Conservation (phyloP, 2,329 filamentous ascomycete genomes). For the Beauveria pseudobassiana region DNA sequence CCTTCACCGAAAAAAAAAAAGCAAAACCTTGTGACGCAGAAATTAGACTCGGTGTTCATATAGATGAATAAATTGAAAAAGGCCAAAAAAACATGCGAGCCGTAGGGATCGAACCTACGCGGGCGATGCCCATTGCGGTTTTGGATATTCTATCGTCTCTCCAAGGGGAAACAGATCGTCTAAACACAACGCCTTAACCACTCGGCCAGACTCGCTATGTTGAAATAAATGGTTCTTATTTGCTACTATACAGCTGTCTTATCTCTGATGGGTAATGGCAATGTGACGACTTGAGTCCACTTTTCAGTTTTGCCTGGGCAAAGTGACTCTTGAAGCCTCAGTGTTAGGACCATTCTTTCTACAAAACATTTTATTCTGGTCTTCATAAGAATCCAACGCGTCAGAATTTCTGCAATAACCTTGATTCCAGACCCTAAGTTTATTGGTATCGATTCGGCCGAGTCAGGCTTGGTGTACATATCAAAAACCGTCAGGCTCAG, state of each 20-base stretch:
- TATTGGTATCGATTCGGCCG: too few species aligned
- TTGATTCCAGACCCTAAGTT: too few species aligned
- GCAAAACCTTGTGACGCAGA: too few species aligned
- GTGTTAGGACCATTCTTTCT: background rate
- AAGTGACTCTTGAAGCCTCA: background rate
- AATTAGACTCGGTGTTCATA: too few species aligned
- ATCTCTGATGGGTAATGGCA: background rate
- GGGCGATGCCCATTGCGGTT: conserved; percentile 35
- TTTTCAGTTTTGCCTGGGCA: conserved; percentile 5
- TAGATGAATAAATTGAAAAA: too few species aligned
- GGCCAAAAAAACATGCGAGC: conserved; percentile 28
- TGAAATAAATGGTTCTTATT: background rate
- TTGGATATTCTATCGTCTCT: conserved; percentile 14
- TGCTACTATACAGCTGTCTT: background rate
- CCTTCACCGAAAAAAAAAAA: too few species aligned
- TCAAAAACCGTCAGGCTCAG: background rate
- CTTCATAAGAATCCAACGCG: too few species aligned
- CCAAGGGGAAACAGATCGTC: conserved; percentile 16
- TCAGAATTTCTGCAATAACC: too few species aligned
- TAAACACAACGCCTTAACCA: conserved; percentile 52
- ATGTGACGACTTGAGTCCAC: background rate
- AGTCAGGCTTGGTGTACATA: background rate
- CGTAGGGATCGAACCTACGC: conserved; percentile 47
- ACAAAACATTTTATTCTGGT: too few species aligned
- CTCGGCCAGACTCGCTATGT: conserved; percentile 40